A percentile compares a stretch with the other conserved stretches of the same genome.
Evolutionary conservation across 148 eudicot species (phyloP).

Genomic region (Talinum fruticosum): DNA sequence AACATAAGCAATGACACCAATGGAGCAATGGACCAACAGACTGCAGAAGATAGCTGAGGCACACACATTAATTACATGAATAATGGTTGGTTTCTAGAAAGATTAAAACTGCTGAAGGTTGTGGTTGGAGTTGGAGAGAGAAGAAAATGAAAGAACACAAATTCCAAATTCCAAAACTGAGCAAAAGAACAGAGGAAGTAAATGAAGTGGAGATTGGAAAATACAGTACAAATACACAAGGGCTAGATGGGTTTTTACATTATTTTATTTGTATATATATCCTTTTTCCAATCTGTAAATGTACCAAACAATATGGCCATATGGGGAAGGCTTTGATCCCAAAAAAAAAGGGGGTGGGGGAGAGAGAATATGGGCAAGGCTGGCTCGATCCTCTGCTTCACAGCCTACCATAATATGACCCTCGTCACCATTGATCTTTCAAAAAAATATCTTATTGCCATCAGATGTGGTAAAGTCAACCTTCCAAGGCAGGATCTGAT

Average conservation of each 20-base stretch:
- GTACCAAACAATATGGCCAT: too few species aligned
- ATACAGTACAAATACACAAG: background rate
- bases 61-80: background rate
- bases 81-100: conserved; percentile 4
- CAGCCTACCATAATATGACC: background rate
- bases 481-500: background rate
- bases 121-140: background rate
- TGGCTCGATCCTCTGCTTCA: conserved; percentile 12
- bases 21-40: conserved; percentile 20
- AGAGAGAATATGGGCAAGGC: conserved; percentile 1
- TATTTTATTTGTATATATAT: background rate
- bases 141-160: background rate
- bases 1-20: background rate
- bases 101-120: background rate
- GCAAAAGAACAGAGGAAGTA: conserved; percentile 9
- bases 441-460: background rate
- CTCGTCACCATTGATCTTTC: conserved; percentile 2
- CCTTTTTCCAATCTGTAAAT: conserved; percentile 20
- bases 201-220: conserved; percentile 1
- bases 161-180: conserved; percentile 14
- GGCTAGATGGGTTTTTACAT: background rate
- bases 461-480: background rate
- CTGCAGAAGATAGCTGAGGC: conserved; percentile 2
- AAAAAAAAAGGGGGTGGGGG: too few species aligned
- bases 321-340: too few species aligned